Base-by-base conservation (phyloP, 805 yeast species). In the Lachancea mirantina region DNA sequence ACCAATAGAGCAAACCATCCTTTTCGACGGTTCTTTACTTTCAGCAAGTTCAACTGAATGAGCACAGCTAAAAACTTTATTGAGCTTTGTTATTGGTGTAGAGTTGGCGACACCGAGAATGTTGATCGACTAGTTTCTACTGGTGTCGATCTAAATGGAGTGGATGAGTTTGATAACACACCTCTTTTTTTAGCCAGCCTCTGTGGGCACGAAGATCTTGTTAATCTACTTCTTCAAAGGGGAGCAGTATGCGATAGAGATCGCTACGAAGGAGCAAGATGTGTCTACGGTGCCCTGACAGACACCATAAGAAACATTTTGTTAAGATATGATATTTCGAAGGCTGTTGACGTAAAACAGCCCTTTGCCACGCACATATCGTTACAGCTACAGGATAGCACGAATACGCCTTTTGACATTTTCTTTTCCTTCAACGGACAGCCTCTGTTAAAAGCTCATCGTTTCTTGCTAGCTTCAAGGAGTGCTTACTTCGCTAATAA, bases 201-300 rank as follows among this genome's bases (percentile, higher is more conserved):
- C 8, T 82, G 94, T 59, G 94, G 94, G 1, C 89, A 82, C 52
- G 67, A 66, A 39, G 62, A 60, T 1, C 66, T 83, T 4, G 92
- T 83, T n/a, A 63, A 61, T 38, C 52, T 76, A 30, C 57, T 83
- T 14, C 59, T 83, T 7, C 65, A 70, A 27, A 58, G 74, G 27
- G 94, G 94, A 6, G 85, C 92, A 0, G 65, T 75, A 6, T 81
- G 89, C 52, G 88, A 80, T 52, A 66, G 84, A 47, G 89, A 82
- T 49, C 77, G 87, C n/a, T 76, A 76, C 47, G 83, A 81, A 52
- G 92, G 94, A 2, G 84, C 79, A 8, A 65, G 82, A 26, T 81
- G 89, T 43, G 65, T 82, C 2, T 81, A 83, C 47, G 92, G 88
- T 2, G 92, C 94, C 0, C 56, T 83, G 35, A 83, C 70, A 11